These are phyloP conservation scores for Telopea speciosissima DNA, from an alignment of 177 flowering plant genomes.

Conservation along the genomic window DNA sequence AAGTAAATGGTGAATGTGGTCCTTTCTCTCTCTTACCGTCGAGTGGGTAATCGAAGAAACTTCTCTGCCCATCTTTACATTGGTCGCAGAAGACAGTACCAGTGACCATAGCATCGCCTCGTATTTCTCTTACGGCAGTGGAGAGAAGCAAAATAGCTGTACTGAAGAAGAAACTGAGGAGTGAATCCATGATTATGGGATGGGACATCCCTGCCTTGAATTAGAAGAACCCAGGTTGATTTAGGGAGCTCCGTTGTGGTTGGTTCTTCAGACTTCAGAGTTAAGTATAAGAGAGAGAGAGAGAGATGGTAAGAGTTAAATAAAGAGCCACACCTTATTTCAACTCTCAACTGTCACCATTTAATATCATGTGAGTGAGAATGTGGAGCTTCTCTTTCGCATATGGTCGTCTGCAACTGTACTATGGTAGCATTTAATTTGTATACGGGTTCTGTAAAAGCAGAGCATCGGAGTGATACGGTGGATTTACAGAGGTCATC, in stretches of 20 bases:
- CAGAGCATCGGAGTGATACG: no score
- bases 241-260: neutral
- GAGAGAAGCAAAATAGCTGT: conserved; percentile 2
- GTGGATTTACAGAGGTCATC: no score
- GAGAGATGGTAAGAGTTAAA: neutral
- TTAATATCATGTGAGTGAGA: conserved; percentile 13
- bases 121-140: conserved; percentile 25
- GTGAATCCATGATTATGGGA: conserved; percentile 10
- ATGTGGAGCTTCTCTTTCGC: no score
- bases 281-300: no score
- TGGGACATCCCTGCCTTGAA: neutral
- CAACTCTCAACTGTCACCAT: conserved; percentile 50
- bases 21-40: conserved; percentile 30
- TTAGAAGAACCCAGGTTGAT: neutral
- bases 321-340: neutral
- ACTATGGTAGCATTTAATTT: no score
- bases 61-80: conserved; percentile 76
- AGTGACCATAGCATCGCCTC: conserved; percentile 52
- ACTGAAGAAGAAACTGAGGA: neutral
- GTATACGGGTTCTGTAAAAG: no score
- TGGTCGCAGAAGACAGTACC: conserved; percentile 91
- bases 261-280: neutral
- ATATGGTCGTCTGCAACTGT: no score
- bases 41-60: conserved; percentile 78
- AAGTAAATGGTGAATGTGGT: no score